phyloP scores from a whole-genome alignment of 1,284 basidiomycete genomes.

The Cronartium quercuum region DNA sequence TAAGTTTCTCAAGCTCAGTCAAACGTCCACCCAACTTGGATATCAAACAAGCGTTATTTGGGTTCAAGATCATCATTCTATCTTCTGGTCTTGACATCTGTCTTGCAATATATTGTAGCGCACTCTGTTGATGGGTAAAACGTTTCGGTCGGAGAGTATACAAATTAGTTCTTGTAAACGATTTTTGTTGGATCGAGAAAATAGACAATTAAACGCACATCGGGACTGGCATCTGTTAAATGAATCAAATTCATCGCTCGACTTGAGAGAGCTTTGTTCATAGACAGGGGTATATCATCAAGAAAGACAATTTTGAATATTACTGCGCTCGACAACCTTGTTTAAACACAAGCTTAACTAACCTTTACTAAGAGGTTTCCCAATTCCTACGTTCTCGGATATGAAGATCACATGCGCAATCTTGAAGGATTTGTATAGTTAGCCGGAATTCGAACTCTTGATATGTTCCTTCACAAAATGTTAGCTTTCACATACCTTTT shows the following conservation, averaged over 20 bases:
- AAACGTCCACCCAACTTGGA: conserved; percentile 47
- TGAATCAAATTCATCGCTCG: conserved; percentile 73
- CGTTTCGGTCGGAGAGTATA: no score
- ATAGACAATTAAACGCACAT: conserved; percentile 25
- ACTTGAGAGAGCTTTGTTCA: conserved; percentile 65
- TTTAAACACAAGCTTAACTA: conserved; percentile 39
- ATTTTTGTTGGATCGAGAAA: no score
- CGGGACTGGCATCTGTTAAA: conserved; percentile 53
- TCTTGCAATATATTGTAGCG: conserved; percentile 23
- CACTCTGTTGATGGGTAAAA: conserved; percentile 20
- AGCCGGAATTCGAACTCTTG: background rate
- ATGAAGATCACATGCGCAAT: conserved; percentile 87
- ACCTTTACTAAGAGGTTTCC: conserved; percentile 76
- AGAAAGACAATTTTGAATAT: no score
- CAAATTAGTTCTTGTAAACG: no score
- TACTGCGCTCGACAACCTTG: no score
- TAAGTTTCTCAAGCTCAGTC: conserved; percentile 44
- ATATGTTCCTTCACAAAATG: background rate
- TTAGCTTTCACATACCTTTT: conserved; percentile 56
- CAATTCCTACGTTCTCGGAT: conserved; percentile 80
- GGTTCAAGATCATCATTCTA: conserved; percentile 38
- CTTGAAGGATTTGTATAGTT: conserved; percentile 49
- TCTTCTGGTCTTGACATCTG: background rate
- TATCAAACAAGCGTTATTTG: conserved; percentile 44
- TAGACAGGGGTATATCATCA: background rate